Evolutionary conservation across 2,329 filamentous ascomycete species (phyloP).

Genomic region (Proliferodiscus dingleyae): DNA sequence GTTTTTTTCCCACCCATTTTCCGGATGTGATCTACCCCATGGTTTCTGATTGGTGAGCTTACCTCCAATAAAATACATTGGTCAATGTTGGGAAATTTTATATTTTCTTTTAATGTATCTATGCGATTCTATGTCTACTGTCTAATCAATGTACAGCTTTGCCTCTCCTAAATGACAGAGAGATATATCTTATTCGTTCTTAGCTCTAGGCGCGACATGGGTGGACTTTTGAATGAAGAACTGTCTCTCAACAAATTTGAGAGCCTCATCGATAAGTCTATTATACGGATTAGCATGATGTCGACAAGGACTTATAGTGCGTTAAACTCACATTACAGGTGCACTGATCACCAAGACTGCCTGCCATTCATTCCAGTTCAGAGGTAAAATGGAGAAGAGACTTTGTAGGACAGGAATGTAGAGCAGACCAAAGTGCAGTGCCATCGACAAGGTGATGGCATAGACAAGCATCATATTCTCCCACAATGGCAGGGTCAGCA

Average conservation of each 20-base stretch:
- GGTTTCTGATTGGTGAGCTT: too few species aligned
- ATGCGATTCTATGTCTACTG: conserved; percentile 23
- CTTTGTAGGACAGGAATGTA: conserved; percentile 86
- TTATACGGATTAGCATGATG: conserved; percentile 13
- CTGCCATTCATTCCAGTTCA: conserved; percentile 85
- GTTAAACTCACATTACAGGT: conserved; percentile 76
- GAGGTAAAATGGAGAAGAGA: conserved; percentile 84
- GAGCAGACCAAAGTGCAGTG: conserved; percentile 86
- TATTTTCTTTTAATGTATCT: conserved; percentile 7
- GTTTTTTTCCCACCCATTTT: too few species aligned
- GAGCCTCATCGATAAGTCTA: conserved; percentile 60
- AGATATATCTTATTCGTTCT: conserved; percentile 32
- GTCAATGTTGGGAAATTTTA: too few species aligned
- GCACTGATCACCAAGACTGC: conserved; percentile 84
- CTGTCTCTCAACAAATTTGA: conserved; percentile 58
- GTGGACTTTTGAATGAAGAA: conserved; percentile 39
- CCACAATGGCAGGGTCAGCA: conserved; percentile 93
- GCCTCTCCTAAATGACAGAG: background rate
- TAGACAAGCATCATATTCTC: conserved; percentile 98
- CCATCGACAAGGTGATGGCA: conserved; percentile 89
- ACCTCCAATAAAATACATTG: too few species aligned
- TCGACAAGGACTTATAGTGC: background rate
- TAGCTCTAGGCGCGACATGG: conserved; percentile 23
- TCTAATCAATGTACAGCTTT: conserved; percentile 24
- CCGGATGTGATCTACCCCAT: too few species aligned